Conservation (phyloP, 768 basidiomycete species). For the Omphalotus guepiniiformis region DNA sequence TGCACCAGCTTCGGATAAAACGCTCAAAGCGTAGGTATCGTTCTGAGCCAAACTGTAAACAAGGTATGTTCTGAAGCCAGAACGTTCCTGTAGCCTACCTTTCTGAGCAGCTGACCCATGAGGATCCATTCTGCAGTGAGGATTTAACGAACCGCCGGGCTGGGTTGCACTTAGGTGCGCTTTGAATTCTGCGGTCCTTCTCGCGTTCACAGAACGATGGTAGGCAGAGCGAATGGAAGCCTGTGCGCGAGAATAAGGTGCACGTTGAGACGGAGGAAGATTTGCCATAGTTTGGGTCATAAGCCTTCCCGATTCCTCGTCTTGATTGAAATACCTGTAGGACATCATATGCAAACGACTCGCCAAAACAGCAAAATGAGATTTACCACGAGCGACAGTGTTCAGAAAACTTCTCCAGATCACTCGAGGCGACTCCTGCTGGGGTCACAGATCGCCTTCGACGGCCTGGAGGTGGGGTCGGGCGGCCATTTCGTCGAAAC, state of each 20-base stretch:
- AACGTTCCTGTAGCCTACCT: conserved; percentile 31
- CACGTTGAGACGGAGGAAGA: conserved; percentile 78
- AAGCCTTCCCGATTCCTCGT: conserved; percentile 68
- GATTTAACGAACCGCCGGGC: conserved; percentile 76
- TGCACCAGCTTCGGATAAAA: conserved; percentile 82
- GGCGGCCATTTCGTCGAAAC: conserved; percentile 44
- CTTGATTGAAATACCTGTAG: conserved; percentile 81
- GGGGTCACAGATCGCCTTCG: conserved; percentile 70
- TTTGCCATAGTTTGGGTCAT: conserved; percentile 83
- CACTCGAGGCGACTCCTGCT: conserved; percentile 56
- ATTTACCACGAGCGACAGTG: conserved; percentile 74
- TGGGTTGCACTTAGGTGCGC: conserved; percentile 77
- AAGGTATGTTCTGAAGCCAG: neutral
- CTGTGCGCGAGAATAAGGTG: conserved; percentile 82
- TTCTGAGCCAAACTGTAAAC: conserved; percentile 32
- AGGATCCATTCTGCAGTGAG: conserved; percentile 68
- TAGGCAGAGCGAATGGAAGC: conserved; percentile 82
- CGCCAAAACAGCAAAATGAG: conserved; percentile 8
- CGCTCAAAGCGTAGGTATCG: conserved; percentile 70
- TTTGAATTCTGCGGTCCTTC: conserved; percentile 79
- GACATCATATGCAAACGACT: conserved; percentile 1
- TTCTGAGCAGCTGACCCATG: conserved; percentile 59
- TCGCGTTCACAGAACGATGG: conserved; percentile 73
- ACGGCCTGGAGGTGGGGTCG: conserved; percentile 53
- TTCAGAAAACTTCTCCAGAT: conserved; percentile 76